Evolutionary conservation across 2,329 filamentous ascomycete species (phyloP), one percentile per base, ranked within the genome.

Genomic region (Mycosphaerella sp.): DNA sequence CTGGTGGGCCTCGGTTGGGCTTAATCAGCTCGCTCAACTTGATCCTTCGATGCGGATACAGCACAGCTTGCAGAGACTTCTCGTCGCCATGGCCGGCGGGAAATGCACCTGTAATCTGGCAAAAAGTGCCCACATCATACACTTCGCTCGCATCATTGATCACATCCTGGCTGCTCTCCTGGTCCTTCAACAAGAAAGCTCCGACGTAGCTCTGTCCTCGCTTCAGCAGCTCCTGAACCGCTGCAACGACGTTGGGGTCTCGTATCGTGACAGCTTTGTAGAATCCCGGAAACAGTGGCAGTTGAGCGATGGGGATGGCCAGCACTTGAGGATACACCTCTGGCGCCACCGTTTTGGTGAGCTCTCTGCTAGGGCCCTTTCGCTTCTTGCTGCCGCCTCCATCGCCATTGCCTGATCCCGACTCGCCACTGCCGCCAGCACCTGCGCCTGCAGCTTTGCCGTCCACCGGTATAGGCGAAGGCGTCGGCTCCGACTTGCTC

Each of bases 251-350:
- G 64, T 93, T 87, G 14, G 87, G 88, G 67, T 98, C 90, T 68
- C 89, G 86, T 63, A 98, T 95, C 3, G 92, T 98, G 63, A 98
- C 93, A 8, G 93, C 92, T 74, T 98, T 98, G 77, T 98, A 98
- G 73, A 97, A 98, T 1, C 93, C 93, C 1, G 93, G 93, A 73
- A 97, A 98, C 10, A 98, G 76, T 9, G 93, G 93, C 50, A 93
- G 81, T 70, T 95, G 90, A 29, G 89, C 87, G 65, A 98, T 96
- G 6, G 93, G 93, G 53, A 98, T 95, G 2, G 92, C 92, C 80
- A 98, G 89, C 52, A 98, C 91, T 70, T 97, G 93, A 3, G 93
- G 93, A 70, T 98, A 98, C 42, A 96, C 85, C 58, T 98, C 93
- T 11, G 93, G 93, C 11, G 97, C 86, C 2, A 86, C 82, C 1